Evolutionary conservation across 2,329 filamentous ascomycete species (phyloP).

Genomic region (Hypoxylon sp.): DNA sequence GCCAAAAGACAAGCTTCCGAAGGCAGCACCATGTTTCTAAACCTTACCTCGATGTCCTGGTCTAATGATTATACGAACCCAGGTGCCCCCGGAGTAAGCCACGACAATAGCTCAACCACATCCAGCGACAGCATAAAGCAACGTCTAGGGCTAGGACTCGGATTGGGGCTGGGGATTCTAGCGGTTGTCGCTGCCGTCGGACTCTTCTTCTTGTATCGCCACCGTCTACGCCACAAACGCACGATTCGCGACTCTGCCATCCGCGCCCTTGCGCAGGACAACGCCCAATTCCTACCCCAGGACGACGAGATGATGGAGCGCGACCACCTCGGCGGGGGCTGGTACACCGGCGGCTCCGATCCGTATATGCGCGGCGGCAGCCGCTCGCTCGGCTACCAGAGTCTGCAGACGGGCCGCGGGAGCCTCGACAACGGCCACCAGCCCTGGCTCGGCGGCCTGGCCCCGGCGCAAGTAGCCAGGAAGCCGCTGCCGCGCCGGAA

Average conservation of each 20-base stretch:
- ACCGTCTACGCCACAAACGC: slow-evolving; percentile 56
- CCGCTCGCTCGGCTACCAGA: slow-evolving; percentile 64
- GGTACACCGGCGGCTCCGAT: slow-evolving; percentile 61
- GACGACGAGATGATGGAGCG: slow-evolving; percentile 62
- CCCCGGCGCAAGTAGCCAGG: slow-evolving; percentile 41
- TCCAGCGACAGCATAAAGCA: slow-evolving; percentile 47
- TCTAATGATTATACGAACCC: slow-evolving; percentile 63
- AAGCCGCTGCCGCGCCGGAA: slow-evolving; percentile 47
- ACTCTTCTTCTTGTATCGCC: slow-evolving; percentile 62
- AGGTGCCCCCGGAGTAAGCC: slow-evolving; percentile 28
- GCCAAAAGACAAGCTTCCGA: slow-evolving; percentile 51
- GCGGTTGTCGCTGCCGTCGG: slow-evolving; percentile 61
- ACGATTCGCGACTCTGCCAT: slow-evolving; percentile 59
- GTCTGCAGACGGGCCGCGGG: slow-evolving; percentile 54
- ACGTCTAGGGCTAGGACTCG: slow-evolving; percentile 71
- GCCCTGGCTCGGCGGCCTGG: slow-evolving; percentile 46
- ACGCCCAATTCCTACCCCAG: slow-evolving; percentile 57
- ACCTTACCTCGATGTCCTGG: slow-evolving; percentile 69
- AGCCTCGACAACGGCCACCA: slow-evolving; percentile 46
- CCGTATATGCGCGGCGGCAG: slow-evolving; percentile 55
- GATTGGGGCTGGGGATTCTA: slow-evolving; percentile 73
- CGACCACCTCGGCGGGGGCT: slow-evolving; percentile 52
- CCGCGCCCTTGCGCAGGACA: slow-evolving; percentile 63
- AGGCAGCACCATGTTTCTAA: slow-evolving; percentile 61
- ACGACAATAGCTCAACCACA: slow-evolving; percentile 18